phyloP scores from a whole-genome alignment of 1,284 basidiomycete genomes.

The Ceratobasidium sp. region DNA sequence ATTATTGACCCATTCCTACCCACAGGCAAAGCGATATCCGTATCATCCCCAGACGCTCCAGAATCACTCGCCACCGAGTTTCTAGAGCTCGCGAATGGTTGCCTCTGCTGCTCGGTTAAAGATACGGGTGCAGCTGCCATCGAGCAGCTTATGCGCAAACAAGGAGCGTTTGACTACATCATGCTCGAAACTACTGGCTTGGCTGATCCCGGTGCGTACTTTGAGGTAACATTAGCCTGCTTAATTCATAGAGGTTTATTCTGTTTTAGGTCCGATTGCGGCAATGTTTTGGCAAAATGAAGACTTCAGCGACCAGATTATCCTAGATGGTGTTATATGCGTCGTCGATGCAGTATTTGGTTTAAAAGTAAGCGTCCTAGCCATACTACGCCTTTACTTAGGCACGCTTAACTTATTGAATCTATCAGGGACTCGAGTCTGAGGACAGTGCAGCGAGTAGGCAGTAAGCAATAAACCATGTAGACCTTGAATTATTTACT shows the following conservation, averaged over 20 bases:
- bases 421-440: constrained; percentile 23
- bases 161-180: constrained; percentile 92
- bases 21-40: constrained; percentile 79
- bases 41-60: constrained; percentile 76
- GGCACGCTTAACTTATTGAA: neutral
- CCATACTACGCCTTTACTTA: constrained; percentile 1
- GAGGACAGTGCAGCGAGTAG: constrained; percentile 45
- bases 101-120: constrained; percentile 94
- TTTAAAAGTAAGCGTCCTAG: constrained; percentile 66
- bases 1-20: constrained; percentile 22
- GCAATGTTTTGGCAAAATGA: constrained; percentile 94
- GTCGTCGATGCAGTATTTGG: constrained; percentile 93
- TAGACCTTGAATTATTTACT: constrained; percentile 36
- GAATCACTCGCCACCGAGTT: constrained; percentile 80
- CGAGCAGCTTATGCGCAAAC: constrained; percentile 85
- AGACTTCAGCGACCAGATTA: constrained; percentile 83
- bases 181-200: constrained; percentile 93
- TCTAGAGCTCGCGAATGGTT: constrained; percentile 92
- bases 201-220: constrained; percentile 83
- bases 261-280: constrained; percentile 77
- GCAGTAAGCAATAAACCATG: constrained; percentile 37
- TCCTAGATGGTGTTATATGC: constrained; percentile 89
- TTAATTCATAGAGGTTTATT: neutral
- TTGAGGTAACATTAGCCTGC: constrained; percentile 12
- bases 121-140: constrained; percentile 92